Evolutionary conservation across 768 basidiomycete species (phyloP), one percentile per base, ranked within the genome.

Genomic region (Suillus sp.): DNA sequence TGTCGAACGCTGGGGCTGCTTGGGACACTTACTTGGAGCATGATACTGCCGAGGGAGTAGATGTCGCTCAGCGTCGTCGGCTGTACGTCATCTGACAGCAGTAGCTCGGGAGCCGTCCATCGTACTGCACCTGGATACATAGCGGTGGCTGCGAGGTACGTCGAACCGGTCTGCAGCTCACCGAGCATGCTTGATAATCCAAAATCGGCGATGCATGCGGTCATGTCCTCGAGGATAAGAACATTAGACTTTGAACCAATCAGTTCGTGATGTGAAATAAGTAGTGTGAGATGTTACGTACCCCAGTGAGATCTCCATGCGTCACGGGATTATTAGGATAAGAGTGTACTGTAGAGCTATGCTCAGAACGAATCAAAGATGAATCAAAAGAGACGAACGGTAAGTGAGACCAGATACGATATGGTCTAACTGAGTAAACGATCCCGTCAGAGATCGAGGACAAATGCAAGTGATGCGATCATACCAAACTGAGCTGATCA

Each of bases 51-150:
- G 16, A 66, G 56, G 22, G 59, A 62, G 62, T 67, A 60, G 54
- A 72, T 58, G 38, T 68, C 45, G 34, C 63, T 53, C 51, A 67
- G 66, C 64, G 63, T 56, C 30, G 63, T 45, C 57, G 59, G 45
- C 64, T 67, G 38, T 34, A 53, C 54, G 59, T 69, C 38, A 32
- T 64, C 61, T 60, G 65, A 7, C 57, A 72, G 45, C 25, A 57
- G 55, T 1, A 82, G 65, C 27, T 76, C 67, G 1, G 80, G 70
- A 54, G 81, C 82, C n/a, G 80, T 78, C 80, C 81, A 82, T 7
- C 81, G 75, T 22, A 81, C 76, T 22, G 80, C 79, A 5, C 80
- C 82, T 30, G 61, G 65, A 42, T 51, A 42, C 11, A n/a, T 55
- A 3, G 61, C 53, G 32, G 37, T 25, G 72, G 78, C 78, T 30